Percentiles rank a stretch among this genome's conserved stretches.
Conservation (phyloP, 805 yeast genomes). For the Ogataea nitratoaversa region DNA sequence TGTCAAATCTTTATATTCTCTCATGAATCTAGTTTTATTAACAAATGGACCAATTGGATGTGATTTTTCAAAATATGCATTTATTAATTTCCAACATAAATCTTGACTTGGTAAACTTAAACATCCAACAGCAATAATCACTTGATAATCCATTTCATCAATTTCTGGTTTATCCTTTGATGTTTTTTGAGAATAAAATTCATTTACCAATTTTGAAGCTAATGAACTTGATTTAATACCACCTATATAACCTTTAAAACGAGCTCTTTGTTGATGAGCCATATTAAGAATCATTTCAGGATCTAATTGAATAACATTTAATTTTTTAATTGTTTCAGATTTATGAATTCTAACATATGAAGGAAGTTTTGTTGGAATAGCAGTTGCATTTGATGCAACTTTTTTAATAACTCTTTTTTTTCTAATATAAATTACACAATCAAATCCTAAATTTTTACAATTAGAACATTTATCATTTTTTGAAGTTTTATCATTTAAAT, state of each 20-base stretch:
- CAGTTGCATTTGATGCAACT: conserved; percentile 9
- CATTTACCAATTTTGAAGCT: conserved; percentile 8
- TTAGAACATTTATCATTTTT: conserved; percentile 38
- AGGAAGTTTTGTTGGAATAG: conserved; percentile 18
- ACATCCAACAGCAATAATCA: conserved; percentile 63
- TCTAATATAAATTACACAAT: conserved; percentile 66
- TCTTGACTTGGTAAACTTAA: conserved; percentile 59
- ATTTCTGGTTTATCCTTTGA: conserved; percentile 13
- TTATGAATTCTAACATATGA: conserved; percentile 7
- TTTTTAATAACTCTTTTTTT: conserved; percentile 37
- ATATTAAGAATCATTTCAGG: conserved; percentile 7
- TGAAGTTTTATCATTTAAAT: conserved; percentile 40
- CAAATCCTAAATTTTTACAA: conserved; percentile 41
- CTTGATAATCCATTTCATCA: conserved; percentile 51
- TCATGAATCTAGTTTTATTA: conserved; percentile 58
- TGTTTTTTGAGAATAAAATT: conserved; percentile 7
- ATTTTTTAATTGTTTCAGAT: conserved; percentile 1
- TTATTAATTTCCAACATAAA: conserved; percentile 56
- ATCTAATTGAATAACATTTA: conserved; percentile 13
- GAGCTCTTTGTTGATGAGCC: conserved; percentile 5
- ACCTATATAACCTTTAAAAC: conserved; percentile 26
- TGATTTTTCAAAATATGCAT: conserved; percentile 54
- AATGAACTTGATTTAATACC: conserved; percentile 7
- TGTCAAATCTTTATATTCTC: conserved; percentile 49
- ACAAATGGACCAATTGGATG: conserved; percentile 68